Evolutionary conservation across 1,139 yeast genomes (phyloP).

Genomic region (Pichia sp.): DNA sequence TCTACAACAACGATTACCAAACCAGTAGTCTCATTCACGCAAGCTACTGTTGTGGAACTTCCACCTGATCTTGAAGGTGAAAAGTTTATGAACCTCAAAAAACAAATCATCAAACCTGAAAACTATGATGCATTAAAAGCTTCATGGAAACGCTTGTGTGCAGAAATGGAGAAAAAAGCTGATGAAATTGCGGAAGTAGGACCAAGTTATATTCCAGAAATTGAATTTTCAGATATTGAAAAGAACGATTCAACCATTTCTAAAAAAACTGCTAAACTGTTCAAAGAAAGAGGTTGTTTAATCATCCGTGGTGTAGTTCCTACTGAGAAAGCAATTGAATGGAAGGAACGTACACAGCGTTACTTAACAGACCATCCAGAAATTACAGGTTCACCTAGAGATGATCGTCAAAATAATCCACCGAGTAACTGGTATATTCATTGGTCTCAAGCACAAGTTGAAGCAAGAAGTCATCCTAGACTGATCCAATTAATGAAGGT

Average conservation of each 20-base stretch:
- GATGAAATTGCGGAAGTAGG: neutral
- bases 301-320: conserved; percentile 1
- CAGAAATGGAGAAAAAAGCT: conserved; percentile 1
- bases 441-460: conserved; percentile 4
- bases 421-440: conserved; percentile 3
- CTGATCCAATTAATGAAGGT: neutral
- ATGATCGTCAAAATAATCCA: too few species aligned
- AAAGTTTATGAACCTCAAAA: neutral
- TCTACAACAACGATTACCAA: neutral
- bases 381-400: conserved; percentile 1
- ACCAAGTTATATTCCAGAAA: neutral
- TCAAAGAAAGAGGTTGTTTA: neutral
- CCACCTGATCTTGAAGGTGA: neutral
- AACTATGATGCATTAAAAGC: neutral
- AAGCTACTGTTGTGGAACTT: neutral
- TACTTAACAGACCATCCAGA: neutral
- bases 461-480: conserved; percentile 3
- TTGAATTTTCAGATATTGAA: neutral
- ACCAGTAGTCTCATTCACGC: neutral
- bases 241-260: neutral
- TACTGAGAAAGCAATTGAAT: neutral
- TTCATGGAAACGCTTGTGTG: neutral
- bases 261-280: neutral
- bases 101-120: neutral
- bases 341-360: neutral